These are phyloP conservation scores for Leccinum boreale DNA, from an alignment of 768 basidiomycete species.

Conservation along the genomic window DNA sequence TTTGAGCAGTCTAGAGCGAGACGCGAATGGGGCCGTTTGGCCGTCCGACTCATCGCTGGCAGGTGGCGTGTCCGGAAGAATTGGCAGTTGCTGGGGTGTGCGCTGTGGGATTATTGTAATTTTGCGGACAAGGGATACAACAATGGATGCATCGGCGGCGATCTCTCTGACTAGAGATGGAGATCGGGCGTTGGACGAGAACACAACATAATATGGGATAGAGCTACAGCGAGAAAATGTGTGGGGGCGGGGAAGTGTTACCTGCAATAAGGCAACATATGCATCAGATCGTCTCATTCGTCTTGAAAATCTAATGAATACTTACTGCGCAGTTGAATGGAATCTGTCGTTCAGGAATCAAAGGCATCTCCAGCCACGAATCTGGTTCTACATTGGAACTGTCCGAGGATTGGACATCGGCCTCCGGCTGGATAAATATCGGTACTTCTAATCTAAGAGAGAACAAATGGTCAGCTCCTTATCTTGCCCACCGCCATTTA, in stretches of 20 bases:
- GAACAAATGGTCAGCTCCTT: constrained; percentile 4
- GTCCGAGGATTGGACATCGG: constrained; percentile 57
- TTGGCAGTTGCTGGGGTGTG: constrained; percentile 37
- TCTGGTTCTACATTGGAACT: constrained; percentile 40
- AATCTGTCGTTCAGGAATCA: constrained; percentile 58
- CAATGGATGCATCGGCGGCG: constrained; percentile 66
- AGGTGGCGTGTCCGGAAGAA: constrained; percentile 49
- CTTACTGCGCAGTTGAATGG: constrained; percentile 68
- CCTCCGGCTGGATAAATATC: constrained; percentile 56
- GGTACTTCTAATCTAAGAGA: constrained; percentile 59
- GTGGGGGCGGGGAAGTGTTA: constrained; percentile 60
- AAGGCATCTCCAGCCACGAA: constrained; percentile 68
- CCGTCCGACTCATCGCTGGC: constrained; percentile 43
- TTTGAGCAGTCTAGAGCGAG: constrained; percentile 27
- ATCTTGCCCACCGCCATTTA: not conserved
- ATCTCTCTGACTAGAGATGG: constrained; percentile 57
- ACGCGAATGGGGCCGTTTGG: constrained; percentile 4
- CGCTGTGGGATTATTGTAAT: constrained; percentile 48
- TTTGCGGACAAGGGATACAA: constrained; percentile 62
- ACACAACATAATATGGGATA: constrained; percentile 74
- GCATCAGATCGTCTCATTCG: not conserved
- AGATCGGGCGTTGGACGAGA: constrained; percentile 61
- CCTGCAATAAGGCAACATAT: constrained; percentile 27
- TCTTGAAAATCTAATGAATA: constrained; percentile 4
- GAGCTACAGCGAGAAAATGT: constrained; percentile 58